These are phyloP conservation scores for Pseudogymnoascus sp. DNA, from an alignment of 2,329 filamentous ascomycete genomes.

Conservation along the genomic window DNA sequence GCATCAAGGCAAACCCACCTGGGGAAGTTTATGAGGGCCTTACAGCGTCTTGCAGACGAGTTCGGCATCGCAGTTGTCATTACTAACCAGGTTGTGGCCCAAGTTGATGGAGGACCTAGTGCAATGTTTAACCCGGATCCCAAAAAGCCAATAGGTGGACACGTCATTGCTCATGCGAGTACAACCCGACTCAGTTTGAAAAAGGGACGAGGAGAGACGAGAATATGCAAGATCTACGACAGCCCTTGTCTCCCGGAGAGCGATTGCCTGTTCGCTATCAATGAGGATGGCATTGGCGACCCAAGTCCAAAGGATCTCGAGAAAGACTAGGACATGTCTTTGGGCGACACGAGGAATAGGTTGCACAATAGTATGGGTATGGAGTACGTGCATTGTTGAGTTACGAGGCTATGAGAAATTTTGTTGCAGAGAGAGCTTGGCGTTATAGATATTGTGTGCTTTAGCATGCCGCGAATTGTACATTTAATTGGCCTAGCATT, in stretches of 20 bases:
- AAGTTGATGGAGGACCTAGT: conserved; percentile 91
- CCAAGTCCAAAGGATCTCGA: conserved; percentile 92
- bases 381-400: conserved; percentile 1
- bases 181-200: conserved; percentile 91
- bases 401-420: conserved; percentile 5
- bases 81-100: conserved; percentile 96
- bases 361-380: neutral
- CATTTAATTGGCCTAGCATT: conserved; percentile 8
- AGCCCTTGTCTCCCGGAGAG: conserved; percentile 94
- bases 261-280: conserved; percentile 93
- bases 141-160: conserved; percentile 97
- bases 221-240: conserved; percentile 98
- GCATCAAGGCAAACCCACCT: conserved; percentile 87
- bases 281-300: conserved; percentile 93
- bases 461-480: neutral
- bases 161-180: conserved; percentile 96
- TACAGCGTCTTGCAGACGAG: conserved; percentile 69
- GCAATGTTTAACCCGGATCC: conserved; percentile 99
- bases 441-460: conserved; percentile 7
- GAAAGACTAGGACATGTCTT: conserved; percentile 47
- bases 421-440: conserved; percentile 3
- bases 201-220: conserved; percentile 89
- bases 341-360: neutral
- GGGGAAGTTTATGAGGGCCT: conserved; percentile 78
- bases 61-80: conserved; percentile 98